Evolutionary conservation across 116 monocot genomes (phyloP).

Genomic region (Phalaenopsis hybrid): DNA sequence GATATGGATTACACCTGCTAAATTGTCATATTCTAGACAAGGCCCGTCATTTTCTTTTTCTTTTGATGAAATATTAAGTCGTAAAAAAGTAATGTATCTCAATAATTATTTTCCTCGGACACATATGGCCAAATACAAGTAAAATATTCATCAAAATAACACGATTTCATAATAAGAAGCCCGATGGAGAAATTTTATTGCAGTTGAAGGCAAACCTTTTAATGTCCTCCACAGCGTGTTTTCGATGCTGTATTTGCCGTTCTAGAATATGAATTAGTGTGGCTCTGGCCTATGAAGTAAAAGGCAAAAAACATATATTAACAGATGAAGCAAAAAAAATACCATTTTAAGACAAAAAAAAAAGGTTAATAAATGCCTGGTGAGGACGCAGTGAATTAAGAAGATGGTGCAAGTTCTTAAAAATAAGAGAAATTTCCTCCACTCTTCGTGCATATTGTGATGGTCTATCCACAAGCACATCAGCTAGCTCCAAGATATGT

Average conservation of each 20-base stretch:
- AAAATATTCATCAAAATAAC: neutral
- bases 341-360: neutral
- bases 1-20: neutral
- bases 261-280: conserved; percentile 95
- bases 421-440: conserved; percentile 95
- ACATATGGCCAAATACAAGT: neutral
- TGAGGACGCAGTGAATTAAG: conserved; percentile 95
- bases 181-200: neutral
- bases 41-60: neutral
- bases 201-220: conserved; percentile 44
- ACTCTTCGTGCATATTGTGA: conserved; percentile 97
- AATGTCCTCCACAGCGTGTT: conserved; percentile 85
- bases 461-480: conserved; percentile 92
- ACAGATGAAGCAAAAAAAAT: neutral
- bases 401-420: conserved; percentile 94
- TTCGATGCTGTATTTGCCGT: conserved; percentile 76
- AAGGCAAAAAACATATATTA: conserved; percentile 5
- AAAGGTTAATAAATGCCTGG: conserved; percentile 36
- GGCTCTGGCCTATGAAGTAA: conserved; percentile 60
- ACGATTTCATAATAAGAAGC: neutral
- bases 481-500: conserved; percentile 89
- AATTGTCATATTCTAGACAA: neutral
- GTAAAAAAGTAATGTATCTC: neutral
- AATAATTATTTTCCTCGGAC: neutral
- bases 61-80: neutral